Evolutionary conservation across 148 eudicot species (phyloP), one percentile per base, ranked within the genome.

Genomic region (Chenopodium formosanum): DNA sequence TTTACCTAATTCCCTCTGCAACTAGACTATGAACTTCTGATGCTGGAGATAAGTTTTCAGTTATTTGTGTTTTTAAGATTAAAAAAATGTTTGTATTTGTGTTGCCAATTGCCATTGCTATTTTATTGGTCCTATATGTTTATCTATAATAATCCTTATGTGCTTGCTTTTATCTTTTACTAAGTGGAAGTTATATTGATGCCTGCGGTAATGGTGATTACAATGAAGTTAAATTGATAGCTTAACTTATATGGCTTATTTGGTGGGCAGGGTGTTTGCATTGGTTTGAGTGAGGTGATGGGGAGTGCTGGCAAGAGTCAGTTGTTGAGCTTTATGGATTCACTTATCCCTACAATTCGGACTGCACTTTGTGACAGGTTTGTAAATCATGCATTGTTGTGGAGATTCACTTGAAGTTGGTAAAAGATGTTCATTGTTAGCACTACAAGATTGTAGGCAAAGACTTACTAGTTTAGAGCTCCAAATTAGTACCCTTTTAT

Each of bases 281-380:
- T 89, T 88, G 99, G 99, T 77, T 86, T 96, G 84, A 94, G 99
- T 86, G 99, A 96, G 90, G 99, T 96, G 88, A 96, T 96, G 99
- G 99, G 87, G 23, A 87, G 92, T 84, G 98, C 99, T 81, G 99
- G 95, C 78, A 96, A 89, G 92, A 92, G 93, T 88, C 99, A 96
- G 87, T 77, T 96, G 73, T 79, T 96, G 86, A 89, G 87, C 83
- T 96, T 89, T 81, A 92, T 96, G 94, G 97, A 91, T 82, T 87
- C 90, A 75, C 98, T 96, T 80, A 96, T 96, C 85, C 98, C 99
- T 65, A 92, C 99, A 19, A 96, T 96, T 68, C 94, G 99, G n/a
- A 91, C 90, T 77, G 98, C 99, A 37, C 99, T 96, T 79, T 96
- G 99, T 90, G 99, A 96, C 82, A 94, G 98, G 99, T 96, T 66